Conservation (phyloP, 306 rosid genomes). For the Ammopiptanthus mongolicus region DNA sequence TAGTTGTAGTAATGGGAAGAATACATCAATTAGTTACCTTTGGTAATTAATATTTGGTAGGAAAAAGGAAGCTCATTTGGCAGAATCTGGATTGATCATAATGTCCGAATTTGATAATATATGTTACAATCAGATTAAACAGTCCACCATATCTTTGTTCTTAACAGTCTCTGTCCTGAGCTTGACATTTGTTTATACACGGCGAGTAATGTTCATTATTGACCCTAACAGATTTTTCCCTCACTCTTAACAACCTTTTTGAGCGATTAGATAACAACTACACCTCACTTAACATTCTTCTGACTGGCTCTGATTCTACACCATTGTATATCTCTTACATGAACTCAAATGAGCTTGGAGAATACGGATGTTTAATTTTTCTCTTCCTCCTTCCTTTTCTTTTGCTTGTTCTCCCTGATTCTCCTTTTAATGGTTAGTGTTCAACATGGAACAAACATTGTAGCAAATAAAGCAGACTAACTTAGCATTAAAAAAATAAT, state of each 20-base stretch:
- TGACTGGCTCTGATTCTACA: background rate
- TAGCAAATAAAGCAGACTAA: background rate
- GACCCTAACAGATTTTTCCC: background rate
- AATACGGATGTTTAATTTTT: background rate
- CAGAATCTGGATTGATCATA: constrained; percentile 17
- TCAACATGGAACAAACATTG: background rate
- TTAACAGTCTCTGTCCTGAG: background rate
- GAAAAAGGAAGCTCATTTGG: background rate
- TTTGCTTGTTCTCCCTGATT: constrained; percentile 6
- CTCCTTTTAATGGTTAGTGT: background rate
- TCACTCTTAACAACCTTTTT: background rate
- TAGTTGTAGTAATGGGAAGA: background rate
- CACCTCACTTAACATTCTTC: background rate
- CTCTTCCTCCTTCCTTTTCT: background rate
- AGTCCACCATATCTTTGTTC: background rate
- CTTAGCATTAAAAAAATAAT: background rate
- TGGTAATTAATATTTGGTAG: background rate
- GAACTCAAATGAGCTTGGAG: background rate
- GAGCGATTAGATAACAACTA: background rate
- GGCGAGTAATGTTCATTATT: background rate
- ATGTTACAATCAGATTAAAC: background rate
- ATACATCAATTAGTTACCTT: background rate
- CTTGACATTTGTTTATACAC: constrained; percentile 7
- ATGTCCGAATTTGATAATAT: background rate
- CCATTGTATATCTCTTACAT: background rate